Conservation (phyloP, 208 protist species). For the Crithidia sp. region DNA sequence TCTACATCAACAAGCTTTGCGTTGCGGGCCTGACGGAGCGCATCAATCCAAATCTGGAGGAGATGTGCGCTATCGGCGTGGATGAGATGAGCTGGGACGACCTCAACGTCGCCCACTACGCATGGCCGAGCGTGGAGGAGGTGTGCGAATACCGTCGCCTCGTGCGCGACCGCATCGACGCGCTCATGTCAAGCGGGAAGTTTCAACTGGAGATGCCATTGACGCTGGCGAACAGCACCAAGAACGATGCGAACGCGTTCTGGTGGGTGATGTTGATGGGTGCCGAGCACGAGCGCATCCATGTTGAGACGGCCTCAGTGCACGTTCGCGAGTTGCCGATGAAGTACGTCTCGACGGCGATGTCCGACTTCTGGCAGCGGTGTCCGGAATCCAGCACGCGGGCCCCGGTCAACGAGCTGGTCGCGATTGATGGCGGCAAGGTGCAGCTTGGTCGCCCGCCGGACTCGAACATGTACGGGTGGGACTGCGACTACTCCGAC, state of each 20-base stretch:
- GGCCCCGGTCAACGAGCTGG: conserved; percentile 80
- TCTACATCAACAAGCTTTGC: conserved; percentile 97
- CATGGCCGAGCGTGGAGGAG: conserved; percentile 87
- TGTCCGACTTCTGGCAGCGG: conserved; percentile 77
- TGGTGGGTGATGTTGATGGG: conserved; percentile 95
- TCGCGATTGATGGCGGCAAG: conserved; percentile 69
- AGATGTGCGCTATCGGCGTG: conserved; percentile 95
- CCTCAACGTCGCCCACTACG: conserved; percentile 87
- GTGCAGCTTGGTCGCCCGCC: conserved; percentile 79
- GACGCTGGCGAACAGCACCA: conserved; percentile 79
- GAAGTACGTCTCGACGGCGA: conserved; percentile 59
- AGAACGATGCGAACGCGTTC: conserved; percentile 79
- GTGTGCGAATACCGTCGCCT: conserved; percentile 89
- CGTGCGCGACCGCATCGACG: conserved; percentile 80
- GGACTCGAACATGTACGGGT: conserved; percentile 91
- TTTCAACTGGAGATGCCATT: conserved; percentile 78
- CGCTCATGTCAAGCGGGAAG: conserved; percentile 75
- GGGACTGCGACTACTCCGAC: conserved; percentile 96
- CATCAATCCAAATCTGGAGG: conserved; percentile 90
- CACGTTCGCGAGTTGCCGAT: conserved; percentile 95
- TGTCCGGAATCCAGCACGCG: conserved; percentile 54
- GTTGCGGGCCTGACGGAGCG: conserved; percentile 80
- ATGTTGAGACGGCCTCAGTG: conserved; percentile 96
- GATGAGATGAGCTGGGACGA: conserved; percentile 98
- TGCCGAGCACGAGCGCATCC: conserved; percentile 97